phyloP scores from a whole-genome alignment of 805 yeast genomes.

The Starmera quercuum region DNA sequence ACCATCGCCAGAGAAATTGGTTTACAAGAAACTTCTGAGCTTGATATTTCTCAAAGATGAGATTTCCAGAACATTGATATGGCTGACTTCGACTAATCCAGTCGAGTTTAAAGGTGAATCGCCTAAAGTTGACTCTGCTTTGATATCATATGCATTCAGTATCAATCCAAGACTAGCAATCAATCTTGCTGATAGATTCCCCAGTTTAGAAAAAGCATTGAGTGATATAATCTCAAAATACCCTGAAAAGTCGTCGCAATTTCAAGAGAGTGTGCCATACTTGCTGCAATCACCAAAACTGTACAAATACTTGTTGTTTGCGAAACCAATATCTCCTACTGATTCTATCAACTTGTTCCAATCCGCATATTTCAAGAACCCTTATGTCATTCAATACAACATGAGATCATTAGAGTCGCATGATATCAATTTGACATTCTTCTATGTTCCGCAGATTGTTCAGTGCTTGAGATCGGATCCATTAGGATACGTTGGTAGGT shows the following conservation, averaged over 20 bases:
- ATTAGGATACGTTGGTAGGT: constrained; percentile 79
- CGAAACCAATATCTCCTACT: constrained; percentile 63
- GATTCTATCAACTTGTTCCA: constrained; percentile 78
- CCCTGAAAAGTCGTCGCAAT: constrained; percentile 52
- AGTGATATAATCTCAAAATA: constrained; percentile 38
- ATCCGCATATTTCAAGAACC: constrained; percentile 62
- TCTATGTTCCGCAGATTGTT: constrained; percentile 97
- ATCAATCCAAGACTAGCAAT: constrained; percentile 70
- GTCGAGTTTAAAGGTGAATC: constrained; percentile 23
- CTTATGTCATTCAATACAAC: constrained; percentile 74
- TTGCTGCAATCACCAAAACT: constrained; percentile 24
- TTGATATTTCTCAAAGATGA: constrained; percentile 70
- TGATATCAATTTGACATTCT: constrained; percentile 82
- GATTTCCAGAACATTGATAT: constrained; percentile 59
- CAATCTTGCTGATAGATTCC: constrained; percentile 56
- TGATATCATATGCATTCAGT: constrained; percentile 50
- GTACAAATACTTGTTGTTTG: constrained; percentile 13
- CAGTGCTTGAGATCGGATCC: constrained; percentile 81
- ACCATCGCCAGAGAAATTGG: constrained; percentile 19
- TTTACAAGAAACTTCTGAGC: constrained; percentile 45
- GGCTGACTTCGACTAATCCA: constrained; percentile 47
- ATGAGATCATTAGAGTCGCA: constrained; percentile 85
- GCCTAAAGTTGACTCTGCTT: constrained; percentile 25
- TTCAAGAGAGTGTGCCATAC: constrained; percentile 54
- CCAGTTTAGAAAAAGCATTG: constrained; percentile 27